Evolutionary conservation across 2,329 filamentous ascomycete genomes (phyloP), one percentile per base, ranked within the genome.

Genomic region (Meredithiella fracta): DNA sequence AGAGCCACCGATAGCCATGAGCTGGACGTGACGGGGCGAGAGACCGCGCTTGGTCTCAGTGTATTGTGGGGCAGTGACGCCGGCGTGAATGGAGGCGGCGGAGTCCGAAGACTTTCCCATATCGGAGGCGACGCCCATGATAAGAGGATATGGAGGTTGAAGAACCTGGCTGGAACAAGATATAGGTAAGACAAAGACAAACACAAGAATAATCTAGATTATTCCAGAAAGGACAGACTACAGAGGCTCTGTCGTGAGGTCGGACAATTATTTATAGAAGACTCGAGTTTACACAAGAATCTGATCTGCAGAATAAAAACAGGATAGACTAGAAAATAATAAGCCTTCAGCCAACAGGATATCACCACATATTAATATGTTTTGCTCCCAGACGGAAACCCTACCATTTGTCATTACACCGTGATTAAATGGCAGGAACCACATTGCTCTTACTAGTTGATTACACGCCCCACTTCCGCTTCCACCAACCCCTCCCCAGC

Each of bases 1-100:
- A 37, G 70, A 69, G 51, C 72, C 72, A 42, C 70, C 72, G 15
- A 74, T 72, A 40, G 71, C 71, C 70, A 74, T 74, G 57, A 74
- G 69, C 60, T 74, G 72, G 22, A 74, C 72, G 59, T 73, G 71
- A 15, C 71, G 69, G 57, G 42, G 61, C 58, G 20, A 47, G 55
- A 38, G 60, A 52, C 57, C 61, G 60, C 57, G 58, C 50, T 59
- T 53, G 22, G 57, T 59, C 22, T 59, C 57, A 31, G 20, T 38
- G 20, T 50, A 56, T 29, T 51, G 40, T 11, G 52, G 5, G 29
- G 51, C 25, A 25, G 51, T 47, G 25, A 49, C 40, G 2, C 50
- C 54, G 20, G 47, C 54, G 40, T 57, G 57, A 29, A 59, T 54
- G 3, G 57, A 59, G 47, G 53, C 42, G 25, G 50, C 42, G 1